Evolutionary conservation across 2,329 filamentous ascomycete genomes (phyloP).

Genomic region (Penicillium sp.): DNA sequence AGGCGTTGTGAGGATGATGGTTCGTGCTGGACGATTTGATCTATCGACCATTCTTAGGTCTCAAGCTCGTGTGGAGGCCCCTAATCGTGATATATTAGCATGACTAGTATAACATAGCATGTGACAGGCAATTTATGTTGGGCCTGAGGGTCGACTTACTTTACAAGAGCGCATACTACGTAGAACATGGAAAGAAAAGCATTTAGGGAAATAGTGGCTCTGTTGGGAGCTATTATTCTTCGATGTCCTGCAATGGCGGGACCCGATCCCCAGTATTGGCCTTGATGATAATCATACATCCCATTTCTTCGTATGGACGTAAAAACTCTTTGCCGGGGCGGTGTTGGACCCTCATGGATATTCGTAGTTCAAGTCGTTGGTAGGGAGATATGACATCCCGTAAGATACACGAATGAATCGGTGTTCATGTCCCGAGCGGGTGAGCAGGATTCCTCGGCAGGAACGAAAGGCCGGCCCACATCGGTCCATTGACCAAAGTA

Average conservation of each 20-base stretch:
- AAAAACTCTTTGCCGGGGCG: background rate
- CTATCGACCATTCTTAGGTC: too few species aligned
- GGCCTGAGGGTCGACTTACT: background rate
- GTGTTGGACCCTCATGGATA: background rate
- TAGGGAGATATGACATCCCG: background rate
- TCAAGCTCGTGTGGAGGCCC: too few species aligned
- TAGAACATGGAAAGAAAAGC: background rate
- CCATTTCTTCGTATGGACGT: background rate
- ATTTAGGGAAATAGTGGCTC: background rate
- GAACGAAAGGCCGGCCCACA: background rate
- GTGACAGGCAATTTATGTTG: background rate
- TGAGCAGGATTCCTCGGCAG: background rate
- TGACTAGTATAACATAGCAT: background rate
- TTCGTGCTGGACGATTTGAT: too few species aligned
- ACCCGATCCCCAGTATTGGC: constrained; percentile 1
- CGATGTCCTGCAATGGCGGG: constrained; percentile 3
- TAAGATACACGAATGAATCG: background rate
- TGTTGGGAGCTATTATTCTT: background rate
- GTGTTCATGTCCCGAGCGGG: background rate
- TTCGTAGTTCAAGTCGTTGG: background rate
- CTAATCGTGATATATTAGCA: too few species aligned
- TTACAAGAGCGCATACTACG: background rate
- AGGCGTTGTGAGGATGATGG: constrained; percentile 12
- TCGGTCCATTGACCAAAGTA: background rate
- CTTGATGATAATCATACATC: background rate